Evolutionary conservation across 2,329 filamentous ascomycete species (phyloP), one percentile per base, ranked within the genome.

Genomic region (Leptographium procerum): DNA sequence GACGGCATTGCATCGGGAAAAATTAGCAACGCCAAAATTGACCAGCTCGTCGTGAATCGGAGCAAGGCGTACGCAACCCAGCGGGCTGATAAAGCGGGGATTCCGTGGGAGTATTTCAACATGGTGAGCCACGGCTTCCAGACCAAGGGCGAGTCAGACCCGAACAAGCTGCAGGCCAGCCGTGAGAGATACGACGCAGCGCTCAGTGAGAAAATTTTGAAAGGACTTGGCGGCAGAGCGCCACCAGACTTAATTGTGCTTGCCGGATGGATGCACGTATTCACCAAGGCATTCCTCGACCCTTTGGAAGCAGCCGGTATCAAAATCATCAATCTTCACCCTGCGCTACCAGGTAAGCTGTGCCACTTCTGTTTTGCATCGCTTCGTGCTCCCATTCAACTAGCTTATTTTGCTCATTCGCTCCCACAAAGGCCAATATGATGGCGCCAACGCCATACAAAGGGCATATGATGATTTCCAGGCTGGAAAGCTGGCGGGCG

Each of bases 221-320:
- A 59, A 43, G 52, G 13, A 8, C 14, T 6, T 1, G 11, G 57
- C 19, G 64, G 67, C 3, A 69, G 72, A 5, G 80, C 86, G 62
- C 72, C 72, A 59, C 89, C 90, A 0, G 82, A 91, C 57, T 71
- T 95, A 57, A 83, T 95, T 54, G 86, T 94, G 10, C 87, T 91
- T 64, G 86, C 88, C 4, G 90, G 91, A 2, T 95, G 88, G 80
- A 95, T 95, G 89, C 86, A 94, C 69, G 86, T 95, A 59, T 80
- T 95, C 54, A 85, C 84, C 0, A 75, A 77, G 2, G 73, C 77
- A 1, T 94, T 95, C 69, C 74, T 95, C 53, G 77, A 80, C 10
- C 88, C 89, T 2, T 68, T 95, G 9, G 77, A 81, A 36, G 73
- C 70, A 14, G 81, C 77, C 0, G 79, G 79, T 0, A 76, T 92